Conservation (phyloP, 495 filamentous ascomycete species). For the Astrothelium subdiscretum region DNA sequence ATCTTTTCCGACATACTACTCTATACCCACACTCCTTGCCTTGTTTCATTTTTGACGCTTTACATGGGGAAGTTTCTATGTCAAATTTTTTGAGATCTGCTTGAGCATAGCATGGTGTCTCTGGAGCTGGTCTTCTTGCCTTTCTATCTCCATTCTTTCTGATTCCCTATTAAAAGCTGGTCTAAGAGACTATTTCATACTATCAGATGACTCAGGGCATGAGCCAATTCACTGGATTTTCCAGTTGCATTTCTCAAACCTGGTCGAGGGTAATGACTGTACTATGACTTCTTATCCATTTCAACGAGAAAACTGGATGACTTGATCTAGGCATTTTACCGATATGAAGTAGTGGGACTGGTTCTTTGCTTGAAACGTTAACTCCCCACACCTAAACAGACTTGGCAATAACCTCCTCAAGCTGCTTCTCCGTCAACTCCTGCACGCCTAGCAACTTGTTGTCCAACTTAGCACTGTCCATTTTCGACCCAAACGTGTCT, state of each 20-base stretch:
- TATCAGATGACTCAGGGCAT: no score
- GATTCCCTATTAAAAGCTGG: background rate
- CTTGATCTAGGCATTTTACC: no score
- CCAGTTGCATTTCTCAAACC: no score
- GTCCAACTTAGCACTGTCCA: constrained; percentile 6
- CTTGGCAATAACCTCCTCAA: constrained; percentile 7
- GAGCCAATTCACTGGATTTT: background rate
- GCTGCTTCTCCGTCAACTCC: constrained; percentile 4
- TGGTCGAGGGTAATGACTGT: no score
- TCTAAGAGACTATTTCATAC: background rate
- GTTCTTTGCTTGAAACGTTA: background rate
- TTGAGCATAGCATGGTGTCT: background rate
- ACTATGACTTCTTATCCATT: no score
- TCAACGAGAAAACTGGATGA: no score
- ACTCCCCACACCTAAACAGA: background rate
- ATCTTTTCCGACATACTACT: background rate
- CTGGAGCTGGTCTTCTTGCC: background rate
- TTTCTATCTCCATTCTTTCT: background rate
- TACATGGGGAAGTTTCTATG: background rate
- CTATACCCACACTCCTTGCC: background rate
- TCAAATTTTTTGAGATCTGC: background rate
- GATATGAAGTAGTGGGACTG: no score
- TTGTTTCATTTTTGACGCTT: background rate
- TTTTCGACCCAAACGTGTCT: constrained; percentile 5
- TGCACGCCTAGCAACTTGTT: constrained; percentile 12